Base-by-base conservation (phyloP, 768 basidiomycete genomes). In the Kwoniella mangroviensis region DNA sequence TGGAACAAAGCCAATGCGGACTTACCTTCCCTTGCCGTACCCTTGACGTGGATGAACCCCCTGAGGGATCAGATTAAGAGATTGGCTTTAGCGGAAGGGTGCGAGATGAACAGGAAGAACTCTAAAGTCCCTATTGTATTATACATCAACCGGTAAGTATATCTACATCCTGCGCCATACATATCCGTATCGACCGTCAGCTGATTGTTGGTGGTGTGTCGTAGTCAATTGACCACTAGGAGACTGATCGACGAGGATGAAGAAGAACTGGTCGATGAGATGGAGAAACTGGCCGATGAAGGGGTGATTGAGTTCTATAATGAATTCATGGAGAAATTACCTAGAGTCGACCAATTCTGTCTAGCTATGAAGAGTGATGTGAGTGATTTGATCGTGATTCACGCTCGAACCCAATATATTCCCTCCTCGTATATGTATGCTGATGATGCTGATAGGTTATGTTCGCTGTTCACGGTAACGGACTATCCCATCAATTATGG, bases 401-500 rank as follows among this genome's bases (percentile, higher is more conserved):
- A n/a, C n/a, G n/a, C n/a, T n/a, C n/a, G n/a, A n/a, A n/a, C n/a
- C n/a, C n/a, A n/a, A n/a, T n/a, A n/a, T n/a, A n/a, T n/a, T n/a
- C n/a, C n/a, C n/a, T n/a, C n/a, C n/a, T n/a, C n/a, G n/a, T n/a
- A n/a, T n/a, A n/a, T n/a, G n/a, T n/a, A n/a, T n/a, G n/a, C n/a
- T n/a, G n/a, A n/a, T n/a, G n/a, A n/a, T n/a, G n/a, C 41, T 54
- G 12, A 42, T 24, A 22, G 24, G 70, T 75, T 49, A 65, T 75
- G 65, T 55, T 75, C 7, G 74, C 68, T 21, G 72, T 75, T 15
- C 74, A 75, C 42, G 74, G 74, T n/a, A 75, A 75, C 24, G 74
- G 74, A 5, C 61, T 75, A 1, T 73, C 61, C 10, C 74, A 75
- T 67, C 65, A 68, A 55, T 22, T 75, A 52, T 75, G 74, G 74